Base-by-base conservation (phyloP, 1,284 basidiomycete species). In the Volvariella surrecta region DNA sequence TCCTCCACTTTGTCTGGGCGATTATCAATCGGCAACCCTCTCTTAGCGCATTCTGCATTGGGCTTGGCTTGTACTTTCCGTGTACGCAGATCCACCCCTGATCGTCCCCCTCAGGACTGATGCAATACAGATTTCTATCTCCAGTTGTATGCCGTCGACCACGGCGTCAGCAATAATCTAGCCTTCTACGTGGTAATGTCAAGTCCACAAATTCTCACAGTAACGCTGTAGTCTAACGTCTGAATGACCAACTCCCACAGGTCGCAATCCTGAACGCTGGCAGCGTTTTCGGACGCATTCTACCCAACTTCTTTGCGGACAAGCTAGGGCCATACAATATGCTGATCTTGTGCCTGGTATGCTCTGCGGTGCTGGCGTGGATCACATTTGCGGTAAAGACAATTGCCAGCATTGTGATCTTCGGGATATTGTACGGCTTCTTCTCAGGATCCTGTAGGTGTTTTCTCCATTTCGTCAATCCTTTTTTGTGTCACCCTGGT, bases 301-400 rank as follows among this genome's bases (percentile, higher is more conserved):
- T 74, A 8, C 72, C 74, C 11, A 68, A 68, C 39, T 63, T 71
- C 45, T 57, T 74, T 40, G 73, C 73, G 16, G 69, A 74, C 52
- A 59, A 55, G 39, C 50, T 70, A 38, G 73, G 74, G 40, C 61
- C 63, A 2, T 70, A 66, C 45, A 70, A 69, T 45, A 61, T 65
- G 58, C 55, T 69, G 11, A 59, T 70, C 10, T 62, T 65, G 0
- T 66, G 64, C 37, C 58, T 72, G n/a, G 52, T 57, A 28, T 54
- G 63, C 24, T 70, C 68, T 17, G 59, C 67, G 6, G 58, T 58
- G 9, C 54, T 74, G 15, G 59, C 65, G 4, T 69, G 74, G 46
- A 60, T 57, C 18, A 65, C 74, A 46, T 64, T 74, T 43, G 66
- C 58, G 1, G 57, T 72, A 39, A 58, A 61, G 28, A 60, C 44